A percentile compares a stretch with the other conserved stretches of the same genome.
Evolutionary conservation across 352 stramenopile genomes (phyloP).

Genomic region (Pythium graminicola): DNA sequence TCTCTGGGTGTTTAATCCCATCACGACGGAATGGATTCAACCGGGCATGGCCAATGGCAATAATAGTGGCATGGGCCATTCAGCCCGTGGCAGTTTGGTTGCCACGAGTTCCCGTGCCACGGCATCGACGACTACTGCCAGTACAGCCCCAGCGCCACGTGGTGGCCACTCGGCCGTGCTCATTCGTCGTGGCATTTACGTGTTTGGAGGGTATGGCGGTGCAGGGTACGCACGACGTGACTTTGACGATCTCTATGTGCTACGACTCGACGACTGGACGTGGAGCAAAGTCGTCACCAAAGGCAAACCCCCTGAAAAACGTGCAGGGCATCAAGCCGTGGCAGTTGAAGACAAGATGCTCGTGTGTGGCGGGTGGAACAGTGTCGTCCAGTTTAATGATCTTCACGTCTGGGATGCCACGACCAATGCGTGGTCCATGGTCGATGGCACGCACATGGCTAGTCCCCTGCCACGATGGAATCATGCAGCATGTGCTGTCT

Average conservation of each 20-base stretch:
- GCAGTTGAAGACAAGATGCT: constrained; percentile 89
- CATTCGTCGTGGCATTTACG: constrained; percentile 78
- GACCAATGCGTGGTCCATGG: constrained; percentile 77
- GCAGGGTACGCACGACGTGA: constrained; percentile 87
- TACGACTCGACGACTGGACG: constrained; percentile 86
- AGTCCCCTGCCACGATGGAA: constrained; percentile 91
- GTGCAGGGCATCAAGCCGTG: constrained; percentile 90
- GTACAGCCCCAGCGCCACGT: constrained; percentile 69
- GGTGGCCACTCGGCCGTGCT: constrained; percentile 87
- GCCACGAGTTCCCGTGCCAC: neutral
- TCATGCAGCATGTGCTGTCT: constrained; percentile 88
- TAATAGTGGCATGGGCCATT: constrained; percentile 32
- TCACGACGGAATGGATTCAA: constrained; percentile 89
- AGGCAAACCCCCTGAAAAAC: constrained; percentile 84
- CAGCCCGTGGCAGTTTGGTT: constrained; percentile 27
- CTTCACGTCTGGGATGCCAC: constrained; percentile 90
- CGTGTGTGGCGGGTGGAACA: constrained; percentile 94
- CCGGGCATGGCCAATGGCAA: neutral
- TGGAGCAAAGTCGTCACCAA: constrained; percentile 81
- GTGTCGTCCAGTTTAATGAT: constrained; percentile 93
- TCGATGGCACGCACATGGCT: constrained; percentile 67
- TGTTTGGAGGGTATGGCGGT: constrained; percentile 96
- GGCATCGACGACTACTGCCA: neutral
- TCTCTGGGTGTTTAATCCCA: constrained; percentile 95
- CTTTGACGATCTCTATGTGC: constrained; percentile 91